Conservation (phyloP, 192 early-diverging fungal genomes). For the Coemansia sp. region DNA sequence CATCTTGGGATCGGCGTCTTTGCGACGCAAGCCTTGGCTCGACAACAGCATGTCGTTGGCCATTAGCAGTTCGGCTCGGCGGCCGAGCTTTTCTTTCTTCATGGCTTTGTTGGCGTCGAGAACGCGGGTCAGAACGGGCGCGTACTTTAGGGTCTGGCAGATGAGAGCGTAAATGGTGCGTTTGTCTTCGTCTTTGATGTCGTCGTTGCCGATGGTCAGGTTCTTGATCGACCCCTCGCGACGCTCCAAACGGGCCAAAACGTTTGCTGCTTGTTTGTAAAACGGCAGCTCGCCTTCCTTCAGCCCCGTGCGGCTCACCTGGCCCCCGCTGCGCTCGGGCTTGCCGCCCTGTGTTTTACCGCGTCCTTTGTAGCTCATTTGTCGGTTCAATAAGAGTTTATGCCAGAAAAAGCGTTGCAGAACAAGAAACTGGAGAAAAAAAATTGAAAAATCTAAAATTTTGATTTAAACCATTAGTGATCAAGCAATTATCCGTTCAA, state of each 20-base stretch:
- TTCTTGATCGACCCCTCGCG: conserved; percentile 79
- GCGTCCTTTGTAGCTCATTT: not conserved
- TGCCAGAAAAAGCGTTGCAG: no score
- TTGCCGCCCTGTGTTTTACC: not conserved
- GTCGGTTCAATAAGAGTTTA: not conserved
- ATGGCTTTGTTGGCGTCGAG: conserved; percentile 21
- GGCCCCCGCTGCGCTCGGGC: not conserved
- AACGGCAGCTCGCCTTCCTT: conserved; percentile 25
- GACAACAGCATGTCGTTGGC: conserved; percentile 87
- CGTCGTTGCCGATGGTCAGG: conserved; percentile 65
- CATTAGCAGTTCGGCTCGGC: conserved; percentile 62
- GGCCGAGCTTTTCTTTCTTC: conserved; percentile 45
- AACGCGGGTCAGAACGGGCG: conserved; percentile 27
- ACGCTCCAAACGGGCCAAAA: conserved; percentile 67
- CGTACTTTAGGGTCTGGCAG: conserved; percentile 85
- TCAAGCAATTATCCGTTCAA: not conserved
- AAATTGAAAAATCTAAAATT: no score
- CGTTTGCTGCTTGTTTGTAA: conserved; percentile 73
- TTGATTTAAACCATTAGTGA: no score
- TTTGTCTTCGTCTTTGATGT: conserved; percentile 65
- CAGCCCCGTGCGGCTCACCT: not conserved
- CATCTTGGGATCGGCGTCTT: conserved; percentile 56
- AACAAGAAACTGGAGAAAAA: no score
- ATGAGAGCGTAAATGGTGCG: conserved; percentile 86
- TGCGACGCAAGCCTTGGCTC: conserved; percentile 64